Conservation (phyloP, 2,329 filamentous ascomycete species). For the Penicillium sp. region DNA sequence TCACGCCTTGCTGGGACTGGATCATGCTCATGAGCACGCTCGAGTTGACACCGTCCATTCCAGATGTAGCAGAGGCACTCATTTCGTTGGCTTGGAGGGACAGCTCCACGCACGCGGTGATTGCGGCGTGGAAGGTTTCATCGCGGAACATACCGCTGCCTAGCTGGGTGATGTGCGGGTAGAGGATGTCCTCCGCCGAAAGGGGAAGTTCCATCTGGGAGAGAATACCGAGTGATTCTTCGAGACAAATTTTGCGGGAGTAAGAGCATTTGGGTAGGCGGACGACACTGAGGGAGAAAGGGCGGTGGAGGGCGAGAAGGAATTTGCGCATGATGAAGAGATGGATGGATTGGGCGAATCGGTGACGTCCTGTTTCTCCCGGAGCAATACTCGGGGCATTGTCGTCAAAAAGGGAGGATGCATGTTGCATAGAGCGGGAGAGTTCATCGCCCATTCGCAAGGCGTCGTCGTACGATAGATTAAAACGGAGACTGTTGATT, state of each 20-base stretch:
- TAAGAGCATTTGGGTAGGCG: conserved; percentile 36
- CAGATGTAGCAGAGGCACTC: conserved; percentile 10
- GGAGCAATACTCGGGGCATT: conserved; percentile 6
- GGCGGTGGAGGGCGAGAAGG: conserved; percentile 53
- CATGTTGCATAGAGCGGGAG: conserved; percentile 21
- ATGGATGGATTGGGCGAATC: conserved; percentile 40
- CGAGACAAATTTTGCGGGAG: conserved; percentile 38
- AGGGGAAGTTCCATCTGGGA: conserved; percentile 28
- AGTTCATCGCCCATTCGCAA: conserved; percentile 31
- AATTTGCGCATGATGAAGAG: conserved; percentile 55
- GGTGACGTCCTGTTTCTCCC: conserved; percentile 12
- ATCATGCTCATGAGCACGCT: conserved; percentile 31
- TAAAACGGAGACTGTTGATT: conserved; percentile 31
- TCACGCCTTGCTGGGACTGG: conserved; percentile 30
- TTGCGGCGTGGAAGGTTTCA: conserved; percentile 33
- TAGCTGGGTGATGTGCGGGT: conserved; percentile 31
- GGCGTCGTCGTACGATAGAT: conserved; percentile 34
- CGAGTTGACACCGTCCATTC: conserved; percentile 19
- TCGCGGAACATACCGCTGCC: conserved; percentile 37
- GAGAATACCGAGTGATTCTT: conserved; percentile 35
- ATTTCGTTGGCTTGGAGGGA: conserved; percentile 31
- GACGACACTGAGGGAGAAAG: conserved; percentile 35
- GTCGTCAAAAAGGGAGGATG: conserved; percentile 24
- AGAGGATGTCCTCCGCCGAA: conserved; percentile 18
- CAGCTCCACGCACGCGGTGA: conserved; percentile 34